A percentile compares a stretch with the other conserved stretches of the same genome.
Evolutionary conservation across 2,329 filamentous ascomycete species (phyloP).

Genomic region (Chaetomiaceae sp.): DNA sequence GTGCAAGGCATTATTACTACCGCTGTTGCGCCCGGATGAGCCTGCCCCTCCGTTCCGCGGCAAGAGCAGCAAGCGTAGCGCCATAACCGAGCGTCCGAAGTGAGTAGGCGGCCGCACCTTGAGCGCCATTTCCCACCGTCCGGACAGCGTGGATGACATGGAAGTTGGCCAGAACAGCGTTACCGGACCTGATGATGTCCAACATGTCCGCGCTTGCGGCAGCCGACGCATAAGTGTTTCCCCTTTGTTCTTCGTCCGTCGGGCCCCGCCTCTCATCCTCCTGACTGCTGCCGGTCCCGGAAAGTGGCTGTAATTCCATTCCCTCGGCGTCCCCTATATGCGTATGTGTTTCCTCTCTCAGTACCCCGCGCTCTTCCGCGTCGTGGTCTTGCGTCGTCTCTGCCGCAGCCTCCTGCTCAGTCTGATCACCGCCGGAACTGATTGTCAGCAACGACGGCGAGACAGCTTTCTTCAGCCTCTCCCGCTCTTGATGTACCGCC

Average conservation of each 20-base stretch:
- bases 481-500: constrained; percentile 56
- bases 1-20: constrained; percentile 12
- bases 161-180: constrained; percentile 51
- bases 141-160: constrained; percentile 48
- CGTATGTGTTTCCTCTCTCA: constrained; percentile 33
- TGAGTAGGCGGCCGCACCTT: constrained; percentile 47
- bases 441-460: constrained; percentile 25
- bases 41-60: constrained; percentile 41
- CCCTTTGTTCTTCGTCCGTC: constrained; percentile 19
- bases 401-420: constrained; percentile 17
- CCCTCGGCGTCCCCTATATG: constrained; percentile 38
- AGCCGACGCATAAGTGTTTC: constrained; percentile 23
- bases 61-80: constrained; percentile 50
- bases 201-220: constrained; percentile 38
- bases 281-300: constrained; percentile 26
- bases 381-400: constrained; percentile 47
- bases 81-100: constrained; percentile 53
- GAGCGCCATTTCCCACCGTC: constrained; percentile 43
- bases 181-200: constrained; percentile 52
- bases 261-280: background rate
- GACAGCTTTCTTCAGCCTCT: constrained; percentile 49
- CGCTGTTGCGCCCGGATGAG: constrained; percentile 25
- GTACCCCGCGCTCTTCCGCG: constrained; percentile 52
- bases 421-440: background rate
- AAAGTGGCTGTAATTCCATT: constrained; percentile 44